These are phyloP conservation scores for Calonectria pauciramosa DNA, from an alignment of 2,329 filamentous ascomycete species.

Conservation along the genomic window DNA sequence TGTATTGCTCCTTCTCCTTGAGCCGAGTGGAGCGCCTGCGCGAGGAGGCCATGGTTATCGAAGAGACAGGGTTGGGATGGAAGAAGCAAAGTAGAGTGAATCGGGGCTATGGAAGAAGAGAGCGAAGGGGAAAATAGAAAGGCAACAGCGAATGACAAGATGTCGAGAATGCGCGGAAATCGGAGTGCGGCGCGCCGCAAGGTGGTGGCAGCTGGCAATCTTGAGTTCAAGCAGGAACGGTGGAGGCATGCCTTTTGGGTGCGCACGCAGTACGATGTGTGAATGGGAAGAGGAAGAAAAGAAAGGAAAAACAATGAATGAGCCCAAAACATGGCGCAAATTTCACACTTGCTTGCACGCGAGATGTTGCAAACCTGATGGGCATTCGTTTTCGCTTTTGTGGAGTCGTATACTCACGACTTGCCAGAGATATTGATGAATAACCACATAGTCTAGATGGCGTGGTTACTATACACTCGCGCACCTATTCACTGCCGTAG, in stretches of 20 bases:
- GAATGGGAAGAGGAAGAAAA: not conserved
- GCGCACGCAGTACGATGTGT: not conserved
- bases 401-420: not conserved
- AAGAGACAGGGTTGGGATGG: not conserved
- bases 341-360: not conserved
- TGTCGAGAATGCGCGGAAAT: not conserved
- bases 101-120: not conserved
- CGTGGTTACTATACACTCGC: not conserved
- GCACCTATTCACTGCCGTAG: not conserved
- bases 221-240: not conserved
- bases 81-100: not conserved
- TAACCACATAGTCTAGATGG: not conserved
- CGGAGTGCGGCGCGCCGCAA: not conserved
- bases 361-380: not conserved
- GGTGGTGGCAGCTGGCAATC: not conserved
- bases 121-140: not conserved
- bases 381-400: not conserved
- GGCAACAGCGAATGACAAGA: not conserved
- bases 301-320: not conserved
- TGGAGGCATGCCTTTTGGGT: not conserved
- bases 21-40: not conserved
- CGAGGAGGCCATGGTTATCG: not conserved
- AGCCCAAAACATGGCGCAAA: not conserved
- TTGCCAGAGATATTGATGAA: not conserved
- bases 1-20: not conserved